Base-by-base conservation (phyloP, 805 yeast genomes). In the Myxozyma udenii region DNA sequence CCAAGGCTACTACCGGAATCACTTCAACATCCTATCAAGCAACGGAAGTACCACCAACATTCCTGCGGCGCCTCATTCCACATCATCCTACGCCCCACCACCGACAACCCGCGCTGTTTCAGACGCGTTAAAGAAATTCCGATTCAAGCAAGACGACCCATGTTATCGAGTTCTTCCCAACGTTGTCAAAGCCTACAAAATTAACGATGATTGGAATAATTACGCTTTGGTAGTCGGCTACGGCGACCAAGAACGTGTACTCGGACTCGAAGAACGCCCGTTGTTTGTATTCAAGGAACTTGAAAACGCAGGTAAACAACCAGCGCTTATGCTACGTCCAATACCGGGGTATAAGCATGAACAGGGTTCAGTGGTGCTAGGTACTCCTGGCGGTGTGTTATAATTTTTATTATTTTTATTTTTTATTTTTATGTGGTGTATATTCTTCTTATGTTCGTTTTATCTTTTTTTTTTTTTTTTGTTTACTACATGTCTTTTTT, bases 241-340 rank as follows among this genome's bases (percentile, higher is more conserved):
- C 65, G 96, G 93, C 22, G 96, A 89, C 66, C 85, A 85, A 63
- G 97, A 91, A 64, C 73, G 96, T 25, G 80, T 89, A 7, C 69
- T 93, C 42, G 87, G 85, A 35, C 73, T 86, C 57, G 87, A 87
- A 24, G 98, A 91, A 64, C 85, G 81, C 66, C 98, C 98, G 0
- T 95, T 91, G 5, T 73, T 78, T 33, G 82, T 89, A 7, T 87
- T 88, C 66, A 85, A 87, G 66, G 95, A 85, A 63, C 73, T 91
- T 23, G 88, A 82, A 64, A 95, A 86, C 55, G 77, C 81, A 51
- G 96, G 96, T 1, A 76, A 84, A 59, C 87, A 85, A 64, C 97
- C 98, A 0, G 86, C 93, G 1, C 88, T 90, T 53, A 90, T 90
- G 96, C 75, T 90, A 40, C 73, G 98, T 61, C 93, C 87, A 61